phyloP scores from a whole-genome alignment of 805 yeast genomes.

The Sugiyamaella floridensis region DNA sequence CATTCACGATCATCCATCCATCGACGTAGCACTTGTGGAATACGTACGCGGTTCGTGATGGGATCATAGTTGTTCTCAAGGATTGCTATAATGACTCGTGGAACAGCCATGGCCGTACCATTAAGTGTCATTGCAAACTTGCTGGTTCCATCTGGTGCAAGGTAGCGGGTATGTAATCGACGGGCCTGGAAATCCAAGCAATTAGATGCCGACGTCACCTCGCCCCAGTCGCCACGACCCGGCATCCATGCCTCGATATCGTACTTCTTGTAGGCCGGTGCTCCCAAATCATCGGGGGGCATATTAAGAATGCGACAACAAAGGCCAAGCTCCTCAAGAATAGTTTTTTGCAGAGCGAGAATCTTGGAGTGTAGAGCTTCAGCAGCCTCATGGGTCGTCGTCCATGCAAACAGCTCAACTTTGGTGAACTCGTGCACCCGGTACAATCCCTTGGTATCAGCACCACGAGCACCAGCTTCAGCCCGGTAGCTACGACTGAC shows the following conservation, averaged over 20 bases:
- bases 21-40: constrained; percentile 63
- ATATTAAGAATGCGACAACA: constrained; percentile 76
- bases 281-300: constrained; percentile 88
- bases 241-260: constrained; percentile 99
- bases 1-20: constrained; percentile 62
- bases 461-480: constrained; percentile 96
- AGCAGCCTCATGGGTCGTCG: constrained; percentile 26
- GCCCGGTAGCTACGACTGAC: constrained; percentile 84
- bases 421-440: constrained; percentile 95
- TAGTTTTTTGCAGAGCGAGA: constrained; percentile 54
- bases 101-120: constrained; percentile 95
- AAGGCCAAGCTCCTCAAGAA: constrained; percentile 63
- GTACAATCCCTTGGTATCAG: constrained; percentile 84
- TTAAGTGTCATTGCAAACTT: constrained; percentile 73
- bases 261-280: constrained; percentile 85
- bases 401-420: constrained; percentile 85
- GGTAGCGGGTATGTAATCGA: constrained; percentile 63
- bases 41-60: constrained; percentile 41
- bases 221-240: constrained; percentile 90
- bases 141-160: constrained; percentile 29
- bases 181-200: constrained; percentile 89
- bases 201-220: constrained; percentile 82
- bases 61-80: constrained; percentile 77
- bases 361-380: constrained; percentile 49
- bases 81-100: constrained; percentile 83